These are phyloP conservation scores for Chytriomyces sp. DNA, from an alignment of 192 early-diverging fungal species.

Conservation along the genomic window DNA sequence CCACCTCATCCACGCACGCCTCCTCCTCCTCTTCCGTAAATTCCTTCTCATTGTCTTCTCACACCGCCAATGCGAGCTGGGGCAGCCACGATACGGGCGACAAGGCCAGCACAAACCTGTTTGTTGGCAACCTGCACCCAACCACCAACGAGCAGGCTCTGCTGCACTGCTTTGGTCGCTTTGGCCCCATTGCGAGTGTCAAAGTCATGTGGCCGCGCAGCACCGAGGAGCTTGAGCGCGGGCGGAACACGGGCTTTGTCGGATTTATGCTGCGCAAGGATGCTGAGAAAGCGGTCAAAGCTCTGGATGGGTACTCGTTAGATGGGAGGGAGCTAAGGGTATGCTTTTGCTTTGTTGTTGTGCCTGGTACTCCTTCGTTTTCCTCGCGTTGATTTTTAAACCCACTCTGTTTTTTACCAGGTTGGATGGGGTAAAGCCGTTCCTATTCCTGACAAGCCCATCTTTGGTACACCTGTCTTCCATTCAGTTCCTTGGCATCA, in stretches of 20 bases:
- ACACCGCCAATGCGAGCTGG: constrained; percentile 34
- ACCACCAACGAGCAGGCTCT: constrained; percentile 71
- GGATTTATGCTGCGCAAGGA: constrained; percentile 80
- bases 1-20: constrained; percentile 66
- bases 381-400: background rate
- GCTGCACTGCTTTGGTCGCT: constrained; percentile 74
- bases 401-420: constrained; percentile 48
- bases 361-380: too few relatives aligned
- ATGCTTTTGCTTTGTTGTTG: too few relatives aligned
- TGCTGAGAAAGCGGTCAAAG: constrained; percentile 69
- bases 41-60: too few relatives aligned
- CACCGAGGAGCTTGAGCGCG: constrained; percentile 76
- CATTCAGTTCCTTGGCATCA: background rate
- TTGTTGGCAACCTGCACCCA: constrained; percentile 79
- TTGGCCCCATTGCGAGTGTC: constrained; percentile 85
- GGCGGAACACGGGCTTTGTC: constrained; percentile 84
- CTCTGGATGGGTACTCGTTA: constrained; percentile 66
- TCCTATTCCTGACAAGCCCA: constrained; percentile 68
- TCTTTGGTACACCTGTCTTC: constrained; percentile 46
- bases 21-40: too few relatives aligned
- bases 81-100: constrained; percentile 78
- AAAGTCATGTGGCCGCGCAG: constrained; percentile 97
- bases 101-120: constrained; percentile 79
- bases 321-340: constrained; percentile 11
- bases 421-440: constrained; percentile 88